A percentile compares a stretch with the other conserved stretches of the same genome.
These are phyloP conservation scores for Pythium chondricola DNA, from an alignment of 352 stramenopile species.

Conservation along the genomic window DNA sequence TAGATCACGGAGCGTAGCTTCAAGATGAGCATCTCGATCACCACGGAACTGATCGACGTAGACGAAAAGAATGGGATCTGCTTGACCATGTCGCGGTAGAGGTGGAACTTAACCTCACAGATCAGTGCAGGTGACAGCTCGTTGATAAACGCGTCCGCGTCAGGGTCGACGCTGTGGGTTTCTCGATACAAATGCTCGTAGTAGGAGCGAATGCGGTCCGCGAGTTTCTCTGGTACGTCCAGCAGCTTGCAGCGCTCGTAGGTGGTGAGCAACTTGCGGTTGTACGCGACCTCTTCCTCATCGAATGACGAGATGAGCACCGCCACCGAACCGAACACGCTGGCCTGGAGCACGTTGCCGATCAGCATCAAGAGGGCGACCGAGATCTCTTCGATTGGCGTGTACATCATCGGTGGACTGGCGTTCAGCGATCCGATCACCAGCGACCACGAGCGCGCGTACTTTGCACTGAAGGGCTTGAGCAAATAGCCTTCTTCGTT, in stretches of 20 bases:
- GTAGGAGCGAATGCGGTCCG: conserved; percentile 49
- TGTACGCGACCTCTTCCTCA: conserved; percentile 57
- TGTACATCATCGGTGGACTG: conserved; percentile 51
- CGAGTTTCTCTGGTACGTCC: conserved; percentile 45
- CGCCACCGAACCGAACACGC: conserved; percentile 58
- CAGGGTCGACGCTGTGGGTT: conserved; percentile 52
- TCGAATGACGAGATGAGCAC: conserved; percentile 65
- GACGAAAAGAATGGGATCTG: conserved; percentile 70
- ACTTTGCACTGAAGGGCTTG: conserved; percentile 25
- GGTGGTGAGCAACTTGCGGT: conserved; percentile 61
- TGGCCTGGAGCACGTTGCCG: conserved; percentile 61
- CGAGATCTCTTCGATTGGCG: conserved; percentile 37
- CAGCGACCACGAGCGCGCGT: conserved; percentile 47
- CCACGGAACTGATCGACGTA: conserved; percentile 38
- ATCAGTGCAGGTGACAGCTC: conserved; percentile 62
- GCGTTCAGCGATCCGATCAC: conserved; percentile 58
- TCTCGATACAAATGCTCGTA: conserved; percentile 70
- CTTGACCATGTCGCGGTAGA: conserved; percentile 71
- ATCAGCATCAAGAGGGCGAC: conserved; percentile 69
- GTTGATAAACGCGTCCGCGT: conserved; percentile 71
- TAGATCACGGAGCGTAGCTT: conserved; percentile 65
- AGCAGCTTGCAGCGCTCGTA: conserved; percentile 62
- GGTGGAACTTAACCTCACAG: conserved; percentile 70
- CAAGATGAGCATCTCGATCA: conserved; percentile 74
- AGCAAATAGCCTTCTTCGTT: conserved; percentile 26